A percentile compares a stretch with the other conserved stretches of the same genome.
These are phyloP conservation scores for Corymbia maculata DNA, from an alignment of 345 rosid genomes.

Conservation along the genomic window DNA sequence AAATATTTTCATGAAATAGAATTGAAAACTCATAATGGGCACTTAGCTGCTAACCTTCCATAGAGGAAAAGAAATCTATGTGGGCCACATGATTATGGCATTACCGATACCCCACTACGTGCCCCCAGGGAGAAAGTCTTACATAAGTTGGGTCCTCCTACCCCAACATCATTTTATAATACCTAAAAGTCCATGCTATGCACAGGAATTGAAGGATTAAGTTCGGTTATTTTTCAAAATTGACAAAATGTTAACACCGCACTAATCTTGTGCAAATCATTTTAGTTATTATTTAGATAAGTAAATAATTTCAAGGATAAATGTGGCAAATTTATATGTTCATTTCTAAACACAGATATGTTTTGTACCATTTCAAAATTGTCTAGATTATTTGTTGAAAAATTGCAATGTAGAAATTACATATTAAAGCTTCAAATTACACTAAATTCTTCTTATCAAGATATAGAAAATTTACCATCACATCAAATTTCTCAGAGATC, in stretches of 20 bases:
- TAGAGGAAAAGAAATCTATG: background rate
- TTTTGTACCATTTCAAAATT: background rate
- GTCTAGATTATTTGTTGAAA: background rate
- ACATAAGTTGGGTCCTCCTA: background rate
- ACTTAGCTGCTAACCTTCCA: background rate
- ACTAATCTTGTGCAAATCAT: background rate
- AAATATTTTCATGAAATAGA: background rate
- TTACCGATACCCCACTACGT: background rate
- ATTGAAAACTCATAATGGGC: background rate
- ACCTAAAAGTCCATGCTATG: background rate
- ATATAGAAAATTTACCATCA: background rate
- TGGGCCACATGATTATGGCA: background rate
- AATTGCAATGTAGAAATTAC: background rate
- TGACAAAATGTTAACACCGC: too few relatives aligned
- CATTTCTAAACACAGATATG: background rate
- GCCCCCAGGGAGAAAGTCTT: background rate
- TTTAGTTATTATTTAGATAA: too few relatives aligned
- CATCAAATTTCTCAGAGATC: background rate
- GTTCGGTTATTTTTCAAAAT: background rate
- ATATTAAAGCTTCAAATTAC: background rate
- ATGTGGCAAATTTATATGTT: background rate
- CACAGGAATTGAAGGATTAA: background rate
- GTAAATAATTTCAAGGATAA: background rate
- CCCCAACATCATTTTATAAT: background rate
- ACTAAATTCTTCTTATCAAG: background rate